Conservation (phyloP, 352 stramenopile species). For the Blastocystis sp. region DNA sequence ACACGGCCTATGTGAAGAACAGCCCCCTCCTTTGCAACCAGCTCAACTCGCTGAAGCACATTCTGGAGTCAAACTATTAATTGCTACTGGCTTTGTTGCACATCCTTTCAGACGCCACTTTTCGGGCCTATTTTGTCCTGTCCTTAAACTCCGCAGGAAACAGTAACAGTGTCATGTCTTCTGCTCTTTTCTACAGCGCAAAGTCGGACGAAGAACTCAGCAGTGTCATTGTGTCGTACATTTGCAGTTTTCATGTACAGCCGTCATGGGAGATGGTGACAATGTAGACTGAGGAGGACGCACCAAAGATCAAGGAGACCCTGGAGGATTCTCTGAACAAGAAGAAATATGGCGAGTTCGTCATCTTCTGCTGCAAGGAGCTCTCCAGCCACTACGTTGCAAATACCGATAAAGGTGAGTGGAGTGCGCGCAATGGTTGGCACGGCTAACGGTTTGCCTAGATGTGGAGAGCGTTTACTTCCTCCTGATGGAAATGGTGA, state of each 20-base stretch:
- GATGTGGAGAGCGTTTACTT: slow-evolving; percentile 67
- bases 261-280: not conserved
- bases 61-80: no score
- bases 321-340: not conserved
- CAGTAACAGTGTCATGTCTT: slow-evolving; percentile 5
- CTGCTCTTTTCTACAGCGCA: slow-evolving; percentile 56
- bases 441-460: slow-evolving; percentile 15
- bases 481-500: slow-evolving; percentile 57
- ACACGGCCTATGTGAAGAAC: no score
- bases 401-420: slow-evolving; percentile 33
- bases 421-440: not conserved
- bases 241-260: slow-evolving; percentile 42
- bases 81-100: no score
- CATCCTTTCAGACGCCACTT: no score
- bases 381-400: not conserved
- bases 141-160: not conserved
- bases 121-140: not conserved
- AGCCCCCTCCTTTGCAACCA: no score
- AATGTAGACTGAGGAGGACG: slow-evolving; percentile 46
- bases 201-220: slow-evolving; percentile 20
- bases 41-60: no score
- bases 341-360: slow-evolving; percentile 62
- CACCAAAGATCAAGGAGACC: slow-evolving; percentile 2
- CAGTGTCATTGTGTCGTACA: slow-evolving; percentile 38
- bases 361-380: slow-evolving; percentile 12